These are phyloP conservation scores for Hyaloperonospora arabidopsidis DNA, from an alignment of 352 stramenopile species.

Conservation along the genomic window DNA sequence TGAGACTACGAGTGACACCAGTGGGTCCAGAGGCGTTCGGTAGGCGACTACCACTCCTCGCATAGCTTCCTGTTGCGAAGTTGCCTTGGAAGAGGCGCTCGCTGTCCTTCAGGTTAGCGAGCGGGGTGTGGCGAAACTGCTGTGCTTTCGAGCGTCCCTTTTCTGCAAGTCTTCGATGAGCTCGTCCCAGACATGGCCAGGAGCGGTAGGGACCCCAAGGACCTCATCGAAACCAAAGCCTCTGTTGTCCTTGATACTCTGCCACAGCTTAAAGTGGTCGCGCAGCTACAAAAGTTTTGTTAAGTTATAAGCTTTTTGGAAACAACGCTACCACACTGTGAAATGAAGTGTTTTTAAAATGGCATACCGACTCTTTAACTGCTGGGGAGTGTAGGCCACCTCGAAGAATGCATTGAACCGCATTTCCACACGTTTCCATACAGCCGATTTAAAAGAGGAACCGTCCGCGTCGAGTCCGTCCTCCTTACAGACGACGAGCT, in stretches of 20 bases:
- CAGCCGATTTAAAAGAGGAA: not conserved
- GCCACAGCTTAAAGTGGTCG: no score
- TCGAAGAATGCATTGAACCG: not conserved
- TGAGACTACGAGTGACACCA: no score
- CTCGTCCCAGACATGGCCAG: no score
- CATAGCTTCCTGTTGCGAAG: not conserved
- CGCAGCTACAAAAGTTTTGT: not conserved
- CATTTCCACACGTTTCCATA: slow-evolving; percentile 1
- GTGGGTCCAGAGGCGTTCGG: not conserved
- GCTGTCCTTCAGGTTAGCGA: not conserved
- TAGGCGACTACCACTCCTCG: no score
- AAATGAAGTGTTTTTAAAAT: not conserved
- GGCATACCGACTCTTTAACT: not conserved
- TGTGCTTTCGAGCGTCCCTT: not conserved
- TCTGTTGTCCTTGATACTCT: no score
- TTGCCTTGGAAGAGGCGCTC: not conserved
- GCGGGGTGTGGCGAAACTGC: no score
- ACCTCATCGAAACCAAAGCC: not conserved
- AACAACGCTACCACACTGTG: not conserved
- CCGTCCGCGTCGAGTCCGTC: not conserved
- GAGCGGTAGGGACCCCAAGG: not conserved
- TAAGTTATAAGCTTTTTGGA: not conserved
- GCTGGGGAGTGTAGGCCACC: not conserved
- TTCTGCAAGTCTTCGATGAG: not conserved
- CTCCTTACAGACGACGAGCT: not conserved